Base-by-base conservation (phyloP, 768 basidiomycete species). In the Strobilomyces echinocephalus region DNA sequence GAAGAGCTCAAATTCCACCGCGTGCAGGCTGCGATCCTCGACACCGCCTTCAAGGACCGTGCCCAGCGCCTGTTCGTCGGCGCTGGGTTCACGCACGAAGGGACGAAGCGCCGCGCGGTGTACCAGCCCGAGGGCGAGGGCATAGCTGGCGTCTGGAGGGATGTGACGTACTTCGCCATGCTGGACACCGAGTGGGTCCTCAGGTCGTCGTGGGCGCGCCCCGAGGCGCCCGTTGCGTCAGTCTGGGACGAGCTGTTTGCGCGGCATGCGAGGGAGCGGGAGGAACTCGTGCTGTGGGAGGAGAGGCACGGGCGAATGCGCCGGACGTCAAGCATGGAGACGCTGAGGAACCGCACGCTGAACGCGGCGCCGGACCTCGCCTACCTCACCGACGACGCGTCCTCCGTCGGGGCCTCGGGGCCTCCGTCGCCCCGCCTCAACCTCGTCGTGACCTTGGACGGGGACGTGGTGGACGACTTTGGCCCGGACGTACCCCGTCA, bases 191-290 rank as follows among this genome's bases (percentile, higher is more conserved):
- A 86, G 42, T 85, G 82, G 82, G 50, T 69, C 24, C 57, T 80
- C 35, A 73, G 66, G 18, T 49, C 55, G 12, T 62, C 63, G 43
- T 60, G 69, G 52, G 64, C 59, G 20, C 41, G 24, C 5, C 20
- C 40, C 2, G 49, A 36, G 10, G 34, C 41, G 3, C 69, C 76
- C 0, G 73, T 76, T 0, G 61, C 65, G 38, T 74, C 76, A 1
- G 62, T 80, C 4, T 87, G 85, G 85, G 84, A 85, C 49, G 84
- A 83, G 60, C 70, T 87, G 49, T 72, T 87, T 41, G 53, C 65
- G 18, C 76, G 84, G 21, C 84, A 87, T 59, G 69, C 79, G 53
- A 69, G 71, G 40, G 84, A 87, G 68, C 72, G 78, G 33, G 79
- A 83, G 54, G 79, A 79, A 47, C 63, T 86, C 20, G 49, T 83